Base-by-base conservation (phyloP, 1,284 basidiomycete species). In the Trametes hirsuta region DNA sequence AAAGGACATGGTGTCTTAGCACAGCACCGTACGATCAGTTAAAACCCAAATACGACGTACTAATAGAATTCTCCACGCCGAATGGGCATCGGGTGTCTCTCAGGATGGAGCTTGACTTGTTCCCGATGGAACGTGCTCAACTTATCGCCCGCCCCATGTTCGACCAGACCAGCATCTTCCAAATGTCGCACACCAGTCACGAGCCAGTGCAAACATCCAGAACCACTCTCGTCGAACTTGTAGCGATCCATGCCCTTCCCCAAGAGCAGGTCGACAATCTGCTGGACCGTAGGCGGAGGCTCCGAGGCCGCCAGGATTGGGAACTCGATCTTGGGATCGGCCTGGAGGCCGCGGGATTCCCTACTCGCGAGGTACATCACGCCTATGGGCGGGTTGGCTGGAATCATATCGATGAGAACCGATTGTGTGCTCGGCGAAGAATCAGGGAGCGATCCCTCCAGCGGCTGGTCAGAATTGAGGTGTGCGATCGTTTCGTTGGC, bases 1-100 rank as follows among this genome's bases (percentile, higher is more conserved):
- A 30, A 30, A 2, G 1, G 30, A 30, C 30, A 8, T 8, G 30
- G 8, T 30, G 8, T 30, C 30, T 30, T 30, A 30, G 30, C 30
- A 8, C 30, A 30, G 30, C 30, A 8, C 30, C 30, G 30, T 30
- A 30, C 30, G 30, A 30, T 30, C 21, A 24, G 36, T 14, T 6
- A 30, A 48, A 3, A 40, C 14, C 18, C 34, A 22, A 1, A 18
- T 1, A 10, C 3, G 11, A 22, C 54, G 30, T n/a, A 56, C 54
- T 40, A 55, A 21, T 55, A 56, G 21, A 56, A 56, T 4, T 1
- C 45, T 2, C 54, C 54, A 30, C 34, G 25, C 37, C 54, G 41
- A 11, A 56, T 42, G 8, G 54, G 54, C 54, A 56, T 42, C 34
- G 47, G 54, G 34, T 56, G 54, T 30, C 47, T 56, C 54, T 56